Evolutionary conservation across 1,139 yeast species (phyloP), one percentile per base, ranked within the genome.

Genomic region (Saccharomyces pastorianus): DNA sequence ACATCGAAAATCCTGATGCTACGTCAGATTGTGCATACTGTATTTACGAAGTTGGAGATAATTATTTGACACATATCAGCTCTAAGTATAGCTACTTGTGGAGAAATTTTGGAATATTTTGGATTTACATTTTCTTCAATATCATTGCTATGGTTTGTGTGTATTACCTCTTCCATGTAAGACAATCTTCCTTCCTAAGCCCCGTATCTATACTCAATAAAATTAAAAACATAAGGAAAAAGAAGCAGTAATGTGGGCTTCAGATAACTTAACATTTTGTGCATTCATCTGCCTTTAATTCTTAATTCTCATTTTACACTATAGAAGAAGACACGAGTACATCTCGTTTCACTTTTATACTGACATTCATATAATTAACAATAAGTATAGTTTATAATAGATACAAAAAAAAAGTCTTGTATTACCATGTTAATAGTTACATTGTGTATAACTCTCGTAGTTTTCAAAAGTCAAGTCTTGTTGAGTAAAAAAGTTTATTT

Each of bases 101-200:
- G 88, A 78, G 89, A 73, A 83, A 84, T 64, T 72, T 84, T 56
- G 90, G 90, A 23, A 73, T 85, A 57, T 73, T 74, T 59, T 79
- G 79, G 72, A 84, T 72, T 11, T 84, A 80, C 65, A 74, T 82
- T 56, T 54, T 72, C 29, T 83, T 84, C 73, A 84, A 84, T 64
- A 42, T 82, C 25, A 56, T 70, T 51, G 78, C 76, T 4, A 75
- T 79, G 79, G 63, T 79, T 55, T 58, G 57, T 2, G 58, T 73
- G 14, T 79, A 76, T 64, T 78, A 75, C 59, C 11, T 75, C 11
- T 66, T 77, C 58, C 66, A 63, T 51, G 68, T 66, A 32, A 64
- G 59, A 52, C 51, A 51, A 29, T 46, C 26, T 42, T 51, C 50
- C 3, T 47, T 51, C 32, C 53, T 58, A 13, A 56, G 53, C 41